Conservation (phyloP, 2,329 filamentous ascomycete genomes). For the Ceratocystiopsis minuta region DNA sequence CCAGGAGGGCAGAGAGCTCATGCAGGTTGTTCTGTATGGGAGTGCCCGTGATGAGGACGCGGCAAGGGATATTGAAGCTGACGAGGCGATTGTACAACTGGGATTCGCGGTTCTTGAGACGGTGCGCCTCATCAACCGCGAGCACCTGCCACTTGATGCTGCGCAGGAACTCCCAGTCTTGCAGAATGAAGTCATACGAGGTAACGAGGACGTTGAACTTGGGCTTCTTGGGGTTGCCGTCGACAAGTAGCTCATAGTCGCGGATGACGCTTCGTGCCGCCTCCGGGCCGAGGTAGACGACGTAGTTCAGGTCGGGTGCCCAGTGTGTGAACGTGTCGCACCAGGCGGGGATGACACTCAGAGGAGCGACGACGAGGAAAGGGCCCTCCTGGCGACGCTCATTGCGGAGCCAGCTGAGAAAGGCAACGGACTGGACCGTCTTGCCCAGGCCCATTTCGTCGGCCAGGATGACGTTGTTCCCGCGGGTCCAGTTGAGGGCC, state of each 20-base stretch:
- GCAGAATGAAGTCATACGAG: conserved; percentile 89
- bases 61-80: conserved; percentile 73
- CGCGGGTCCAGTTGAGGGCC: conserved; percentile 85
- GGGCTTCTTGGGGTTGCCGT: conserved; percentile 70
- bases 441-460: conserved; percentile 99
- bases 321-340: conserved; percentile 94
- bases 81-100: conserved; percentile 76
- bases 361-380: conserved; percentile 88
- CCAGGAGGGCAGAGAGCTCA: conserved; percentile 79
- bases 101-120: conserved; percentile 89
- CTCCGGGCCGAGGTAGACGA: conserved; percentile 87
- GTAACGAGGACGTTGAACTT: conserved; percentile 98
- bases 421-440: conserved; percentile 91
- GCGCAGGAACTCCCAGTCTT: conserved; percentile 66
- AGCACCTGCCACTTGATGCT: conserved; percentile 96
- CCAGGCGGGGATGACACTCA: conserved; percentile 96
- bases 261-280: conserved; percentile 71
- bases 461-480: conserved; percentile 89
- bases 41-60: conserved; percentile 87
- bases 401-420: conserved; percentile 92
- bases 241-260: conserved; percentile 74
- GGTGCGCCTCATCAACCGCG: conserved; percentile 90
- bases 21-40: conserved; percentile 94
- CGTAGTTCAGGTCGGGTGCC: conserved; percentile 91
- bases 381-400: conserved; percentile 79